Base-by-base conservation (phyloP, 176 grass and related monocot species). In the Aechmea fasciata region DNA sequence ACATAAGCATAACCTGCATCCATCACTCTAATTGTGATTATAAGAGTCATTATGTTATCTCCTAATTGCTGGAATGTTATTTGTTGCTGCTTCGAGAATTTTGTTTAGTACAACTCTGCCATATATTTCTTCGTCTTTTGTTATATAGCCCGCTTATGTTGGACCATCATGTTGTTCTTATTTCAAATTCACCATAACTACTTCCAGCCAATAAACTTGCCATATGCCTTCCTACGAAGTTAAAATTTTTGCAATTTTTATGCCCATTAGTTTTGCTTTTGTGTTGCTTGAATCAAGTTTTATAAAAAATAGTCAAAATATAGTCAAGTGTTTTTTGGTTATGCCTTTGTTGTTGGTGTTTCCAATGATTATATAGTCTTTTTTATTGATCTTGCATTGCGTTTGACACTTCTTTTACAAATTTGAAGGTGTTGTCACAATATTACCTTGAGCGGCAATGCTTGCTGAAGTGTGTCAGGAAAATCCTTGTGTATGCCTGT, bases 391-490 rank as follows among this genome's bases (percentile, higher is more conserved):
- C 64, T 78, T 52, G 14, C 51, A 78, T 71, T 19, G 13, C 55
- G 55, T 54, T 81, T 69, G 57, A 76, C 67, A 77, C 47, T 51
- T 50, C 23, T 73, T 57, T 47, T 70, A 66, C 22, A 57, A 33
- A 63, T 47, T 65, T 84, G 63, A 69, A 96, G 91, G 80, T 87
- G 57, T 77, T 83, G 11, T 50, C 89, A 66, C 84, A 78, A 78
- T 96, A 96, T 81, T 96, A 91, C 70, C 78, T 91, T 68, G 92
- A 96, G 77, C 86, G 92, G 57, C 92, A 96, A 67, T 91, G 92
- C 76, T 87, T 96, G 79, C 83, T 96, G 73, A 91, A 96, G 75
- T 96, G 88, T 78, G 84, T 89, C 19, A 78, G 88, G 71, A 88
- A 85, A 70, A 89, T 89, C 59, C 88, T 96, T 66, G 81, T 89